Conservation (phyloP, 1,139 yeast genomes). For the Lodderomyces orthopsilosis region DNA sequence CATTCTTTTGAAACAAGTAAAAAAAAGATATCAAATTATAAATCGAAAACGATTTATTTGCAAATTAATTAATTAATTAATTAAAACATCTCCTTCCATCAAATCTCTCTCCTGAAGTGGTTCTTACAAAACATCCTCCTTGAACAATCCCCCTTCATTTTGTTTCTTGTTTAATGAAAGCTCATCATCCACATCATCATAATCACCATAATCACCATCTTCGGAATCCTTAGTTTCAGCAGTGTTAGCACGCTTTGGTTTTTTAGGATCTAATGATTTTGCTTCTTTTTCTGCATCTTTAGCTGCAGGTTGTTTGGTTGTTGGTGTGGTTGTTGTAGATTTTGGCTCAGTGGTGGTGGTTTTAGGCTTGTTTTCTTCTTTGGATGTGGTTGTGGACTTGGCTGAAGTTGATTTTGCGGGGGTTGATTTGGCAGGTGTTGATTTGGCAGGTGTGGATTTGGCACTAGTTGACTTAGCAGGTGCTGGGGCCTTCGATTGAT, state of each 20-base stretch:
- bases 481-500: constrained; percentile 4
- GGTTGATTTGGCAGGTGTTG: constrained; percentile 3
- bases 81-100: not conserved
- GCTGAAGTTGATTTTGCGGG: not conserved
- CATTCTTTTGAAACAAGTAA: not conserved
- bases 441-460: constrained; percentile 5
- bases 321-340: constrained; percentile 8
- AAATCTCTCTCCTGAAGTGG: not conserved
- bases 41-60: constrained; percentile 3
- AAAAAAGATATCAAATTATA: constrained; percentile 3
- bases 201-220: constrained; percentile 13
- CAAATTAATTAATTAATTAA: no score
- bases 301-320: constrained; percentile 13
- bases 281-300: constrained; percentile 14
- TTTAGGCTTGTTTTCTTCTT: constrained; percentile 8
- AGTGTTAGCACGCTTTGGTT: not conserved
- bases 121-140: constrained; percentile 36
- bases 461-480: constrained; percentile 6
- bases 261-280: constrained; percentile 4
- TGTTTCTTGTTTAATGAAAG: constrained; percentile 24
- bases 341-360: constrained; percentile 6
- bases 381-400: not conserved
- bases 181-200: constrained; percentile 22
- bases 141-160: constrained; percentile 39
- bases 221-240: constrained; percentile 6